Conservation (phyloP, 352 stramenopile genomes). For the Pythium volutum region DNA sequence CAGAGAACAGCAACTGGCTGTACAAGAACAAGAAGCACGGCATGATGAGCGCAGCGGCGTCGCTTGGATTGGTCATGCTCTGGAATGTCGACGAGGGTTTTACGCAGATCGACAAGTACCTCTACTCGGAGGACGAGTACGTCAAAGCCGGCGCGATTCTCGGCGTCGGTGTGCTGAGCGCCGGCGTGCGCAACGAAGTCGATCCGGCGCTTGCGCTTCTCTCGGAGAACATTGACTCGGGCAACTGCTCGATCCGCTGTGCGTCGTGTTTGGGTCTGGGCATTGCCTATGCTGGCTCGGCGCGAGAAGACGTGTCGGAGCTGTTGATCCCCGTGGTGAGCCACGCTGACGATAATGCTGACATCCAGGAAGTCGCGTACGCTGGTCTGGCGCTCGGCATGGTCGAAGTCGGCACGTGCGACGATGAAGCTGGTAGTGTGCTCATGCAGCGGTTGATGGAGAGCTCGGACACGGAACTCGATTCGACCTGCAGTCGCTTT, state of each 20-base stretch:
- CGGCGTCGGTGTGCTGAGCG: conserved; percentile 94
- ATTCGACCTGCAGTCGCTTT: conserved; percentile 95
- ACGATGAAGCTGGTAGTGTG: conserved; percentile 95
- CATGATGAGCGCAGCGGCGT: conserved; percentile 98
- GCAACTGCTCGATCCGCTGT: conserved; percentile 93
- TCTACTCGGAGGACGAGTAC: conserved; percentile 98
- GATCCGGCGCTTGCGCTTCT: conserved; percentile 97
- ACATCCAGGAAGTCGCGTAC: conserved; percentile 91
- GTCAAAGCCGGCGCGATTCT: conserved; percentile 98
- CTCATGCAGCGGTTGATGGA: conserved; percentile 99
- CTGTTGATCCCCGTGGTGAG: conserved; percentile 94
- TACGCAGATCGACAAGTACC: conserved; percentile 99
- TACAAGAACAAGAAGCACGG: conserved; percentile 99
- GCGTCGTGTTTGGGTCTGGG: conserved; percentile 95
- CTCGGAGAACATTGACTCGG: conserved; percentile 95
- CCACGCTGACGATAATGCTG: conserved; percentile 88
- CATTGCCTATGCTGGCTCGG: conserved; percentile 97
- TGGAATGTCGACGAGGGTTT: conserved; percentile 99
- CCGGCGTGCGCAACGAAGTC: conserved; percentile 94
- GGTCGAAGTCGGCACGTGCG: conserved; percentile 97
- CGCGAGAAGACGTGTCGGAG: conserved; percentile 96
- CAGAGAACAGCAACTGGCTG: conserved; percentile 96
- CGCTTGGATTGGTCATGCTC: conserved; percentile 96
- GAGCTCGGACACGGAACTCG: conserved; percentile 95
- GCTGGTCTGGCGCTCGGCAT: conserved; percentile 96